Evolutionary conservation across 106 monocot genomes (phyloP).

Genomic region (Iris macrosiphon): DNA sequence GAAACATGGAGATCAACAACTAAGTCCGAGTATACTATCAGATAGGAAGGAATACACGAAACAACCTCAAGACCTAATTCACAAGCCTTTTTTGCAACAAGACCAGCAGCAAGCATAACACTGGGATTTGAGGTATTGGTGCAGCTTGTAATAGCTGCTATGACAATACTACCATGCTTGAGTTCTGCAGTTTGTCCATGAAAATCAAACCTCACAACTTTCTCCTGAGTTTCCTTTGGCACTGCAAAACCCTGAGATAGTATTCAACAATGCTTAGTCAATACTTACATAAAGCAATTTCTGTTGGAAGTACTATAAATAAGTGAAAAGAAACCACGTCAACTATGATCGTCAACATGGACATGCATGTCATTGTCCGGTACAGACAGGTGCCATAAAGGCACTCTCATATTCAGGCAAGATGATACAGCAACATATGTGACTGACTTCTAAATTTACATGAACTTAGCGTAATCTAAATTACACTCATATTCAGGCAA

Average conservation of each 20-base stretch:
- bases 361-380: too few species aligned
- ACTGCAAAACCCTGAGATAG: constrained; percentile 57
- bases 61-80: constrained; percentile 69
- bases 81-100: constrained; percentile 78
- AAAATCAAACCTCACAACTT: constrained; percentile 51
- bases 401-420: too few species aligned
- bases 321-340: too few species aligned
- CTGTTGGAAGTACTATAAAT: too few species aligned
- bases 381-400: too few species aligned
- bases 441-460: too few species aligned
- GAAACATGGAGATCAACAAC: too few species aligned
- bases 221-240: constrained; percentile 55
- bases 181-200: constrained; percentile 48
- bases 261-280: not conserved
- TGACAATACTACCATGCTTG: constrained; percentile 63
- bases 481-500: too few species aligned
- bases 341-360: too few species aligned
- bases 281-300: too few species aligned
- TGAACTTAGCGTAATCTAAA: too few species aligned
- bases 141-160: constrained; percentile 78
- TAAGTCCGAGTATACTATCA: not conserved
- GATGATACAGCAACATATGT: too few species aligned
- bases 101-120: constrained; percentile 69
- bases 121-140: constrained; percentile 81
- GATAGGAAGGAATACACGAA: not conserved